Evolutionary conservation across 2,329 filamentous ascomycete genomes (phyloP).

Genomic region (Alternaria sp.): DNA sequence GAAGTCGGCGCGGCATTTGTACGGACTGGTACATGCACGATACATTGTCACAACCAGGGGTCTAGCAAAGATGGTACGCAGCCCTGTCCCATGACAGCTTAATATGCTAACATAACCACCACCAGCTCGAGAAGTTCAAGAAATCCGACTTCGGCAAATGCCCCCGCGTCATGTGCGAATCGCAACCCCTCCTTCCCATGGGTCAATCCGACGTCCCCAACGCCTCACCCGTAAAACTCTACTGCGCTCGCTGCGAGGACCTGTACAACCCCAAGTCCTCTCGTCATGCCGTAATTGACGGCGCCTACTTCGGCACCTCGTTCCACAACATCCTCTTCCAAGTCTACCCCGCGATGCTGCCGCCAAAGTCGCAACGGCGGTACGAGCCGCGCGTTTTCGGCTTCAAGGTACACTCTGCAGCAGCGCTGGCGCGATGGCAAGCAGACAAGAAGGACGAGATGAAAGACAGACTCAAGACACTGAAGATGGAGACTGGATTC

Average conservation of each 20-base stretch:
- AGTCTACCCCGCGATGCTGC: slow-evolving; percentile 90
- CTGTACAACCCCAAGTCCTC: slow-evolving; percentile 99
- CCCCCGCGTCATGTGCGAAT: slow-evolving; percentile 92
- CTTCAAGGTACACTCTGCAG: slow-evolving; percentile 92
- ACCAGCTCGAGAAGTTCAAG: slow-evolving; percentile 98
- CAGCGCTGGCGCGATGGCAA: slow-evolving; percentile 91
- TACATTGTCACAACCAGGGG: slow-evolving; percentile 97
- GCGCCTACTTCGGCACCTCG: slow-evolving; percentile 96
- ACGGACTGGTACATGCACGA: slow-evolving; percentile 92
- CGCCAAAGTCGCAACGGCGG: slow-evolving; percentile 82
- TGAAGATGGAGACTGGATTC: slow-evolving; percentile 78
- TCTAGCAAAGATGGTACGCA: slow-evolving; percentile 87
- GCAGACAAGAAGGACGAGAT: slow-evolving; percentile 81
- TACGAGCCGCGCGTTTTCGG: slow-evolving; percentile 93
- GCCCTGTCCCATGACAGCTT: neutral
- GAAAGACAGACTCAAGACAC: slow-evolving; percentile 76
- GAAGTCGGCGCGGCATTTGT: slow-evolving; percentile 93
- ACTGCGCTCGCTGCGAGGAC: slow-evolving; percentile 96
- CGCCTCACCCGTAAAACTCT: slow-evolving; percentile 91
- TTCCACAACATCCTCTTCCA: slow-evolving; percentile 99
- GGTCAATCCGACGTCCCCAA: slow-evolving; percentile 90
- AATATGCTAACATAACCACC: neutral
- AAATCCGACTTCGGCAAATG: slow-evolving; percentile 98
- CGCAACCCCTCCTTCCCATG: slow-evolving; percentile 92
- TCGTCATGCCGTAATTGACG: slow-evolving; percentile 92